Percentiles rank a stretch among this genome's conserved stretches.
Conservation (phyloP, 2,329 filamentous ascomycete genomes). For the Cyphellophora europaea region DNA sequence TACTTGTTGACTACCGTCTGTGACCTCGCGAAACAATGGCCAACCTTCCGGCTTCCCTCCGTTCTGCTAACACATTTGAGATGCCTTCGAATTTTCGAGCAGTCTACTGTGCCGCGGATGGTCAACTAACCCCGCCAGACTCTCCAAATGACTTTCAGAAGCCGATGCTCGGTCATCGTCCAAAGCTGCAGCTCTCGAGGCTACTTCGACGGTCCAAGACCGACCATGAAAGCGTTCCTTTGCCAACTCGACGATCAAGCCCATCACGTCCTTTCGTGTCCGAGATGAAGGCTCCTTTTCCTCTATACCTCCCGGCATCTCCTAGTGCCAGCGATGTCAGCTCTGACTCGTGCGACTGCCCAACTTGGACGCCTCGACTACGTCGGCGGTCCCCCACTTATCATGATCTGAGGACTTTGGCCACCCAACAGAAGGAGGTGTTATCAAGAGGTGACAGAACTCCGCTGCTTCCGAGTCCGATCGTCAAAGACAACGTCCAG, state of each 20-base stretch:
- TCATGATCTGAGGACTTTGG: slow-evolving; percentile 9
- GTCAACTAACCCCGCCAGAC: slow-evolving; percentile 8
- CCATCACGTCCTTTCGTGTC: slow-evolving; percentile 1
- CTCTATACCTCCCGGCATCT: slow-evolving; percentile 4
- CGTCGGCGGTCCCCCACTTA: slow-evolving; percentile 11
- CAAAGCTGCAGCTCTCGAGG: slow-evolving; percentile 8
- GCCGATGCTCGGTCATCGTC: neutral
- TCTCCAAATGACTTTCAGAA: slow-evolving; percentile 3
- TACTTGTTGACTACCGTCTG: no score
- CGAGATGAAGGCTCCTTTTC: slow-evolving; percentile 5
- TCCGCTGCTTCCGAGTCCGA: slow-evolving; percentile 12
- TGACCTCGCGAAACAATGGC: no score
- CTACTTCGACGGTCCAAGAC: slow-evolving; percentile 8
- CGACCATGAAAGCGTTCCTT: neutral
- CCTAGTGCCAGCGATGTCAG: slow-evolving; percentile 3
- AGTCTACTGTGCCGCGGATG: slow-evolving; percentile 5
- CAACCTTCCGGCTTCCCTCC: no score
- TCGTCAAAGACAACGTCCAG: slow-evolving; percentile 1
- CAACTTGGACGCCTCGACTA: slow-evolving; percentile 3
- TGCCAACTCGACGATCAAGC: neutral
- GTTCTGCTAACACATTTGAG: no score
- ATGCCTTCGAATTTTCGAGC: no score
- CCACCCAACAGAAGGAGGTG: slow-evolving; percentile 2
- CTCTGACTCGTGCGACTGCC: neutral
- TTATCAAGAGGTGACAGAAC: neutral